These are phyloP conservation scores for Suillus decipiens DNA, from an alignment of 768 basidiomycete species.

Conservation along the genomic window DNA sequence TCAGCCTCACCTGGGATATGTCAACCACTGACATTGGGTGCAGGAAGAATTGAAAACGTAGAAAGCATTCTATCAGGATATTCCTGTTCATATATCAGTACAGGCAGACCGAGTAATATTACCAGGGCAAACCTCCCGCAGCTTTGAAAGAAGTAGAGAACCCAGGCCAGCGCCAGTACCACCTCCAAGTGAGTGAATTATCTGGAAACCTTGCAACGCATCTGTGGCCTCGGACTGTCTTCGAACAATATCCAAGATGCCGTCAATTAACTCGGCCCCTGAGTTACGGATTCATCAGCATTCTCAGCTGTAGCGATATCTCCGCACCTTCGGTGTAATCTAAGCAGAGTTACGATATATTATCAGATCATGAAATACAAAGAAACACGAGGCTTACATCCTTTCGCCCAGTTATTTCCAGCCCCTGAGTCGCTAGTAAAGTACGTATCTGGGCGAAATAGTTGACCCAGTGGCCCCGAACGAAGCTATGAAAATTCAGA, in stretches of 20 bases:
- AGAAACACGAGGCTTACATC: conserved; percentile 56
- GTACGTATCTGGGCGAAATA: conserved; percentile 91
- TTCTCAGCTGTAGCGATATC: conserved; percentile 5
- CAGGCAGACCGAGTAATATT: not conserved
- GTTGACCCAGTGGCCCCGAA: conserved; percentile 63
- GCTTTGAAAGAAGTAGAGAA: conserved; percentile 74
- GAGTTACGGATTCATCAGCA: conserved; percentile 3
- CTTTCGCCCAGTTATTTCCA: conserved; percentile 97
- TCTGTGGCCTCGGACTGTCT: conserved; percentile 83
- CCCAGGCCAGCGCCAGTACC: conserved; percentile 90
- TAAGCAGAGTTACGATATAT: conserved; percentile 33
- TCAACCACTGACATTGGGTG: conserved; percentile 47
- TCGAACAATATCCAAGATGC: conserved; percentile 80
- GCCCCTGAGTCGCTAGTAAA: conserved; percentile 63
- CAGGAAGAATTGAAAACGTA: conserved; percentile 55
- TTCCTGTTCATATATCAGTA: conserved; percentile 50
- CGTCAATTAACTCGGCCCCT: conserved; percentile 91
- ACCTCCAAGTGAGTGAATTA: conserved; percentile 88
- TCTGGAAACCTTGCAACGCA: conserved; percentile 87
- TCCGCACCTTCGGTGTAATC: conserved; percentile 84
- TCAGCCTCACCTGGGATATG: not conserved
- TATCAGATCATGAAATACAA: conserved; percentile 6
- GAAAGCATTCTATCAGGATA: conserved; percentile 49
- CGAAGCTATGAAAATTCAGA: conserved; percentile 49
- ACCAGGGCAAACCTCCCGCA: conserved; percentile 62